Percentiles rank a stretch among this genome's conserved stretches.
Conservation (phyloP, 2,329 filamentous ascomycete genomes). For the Verruconis gallopava region DNA sequence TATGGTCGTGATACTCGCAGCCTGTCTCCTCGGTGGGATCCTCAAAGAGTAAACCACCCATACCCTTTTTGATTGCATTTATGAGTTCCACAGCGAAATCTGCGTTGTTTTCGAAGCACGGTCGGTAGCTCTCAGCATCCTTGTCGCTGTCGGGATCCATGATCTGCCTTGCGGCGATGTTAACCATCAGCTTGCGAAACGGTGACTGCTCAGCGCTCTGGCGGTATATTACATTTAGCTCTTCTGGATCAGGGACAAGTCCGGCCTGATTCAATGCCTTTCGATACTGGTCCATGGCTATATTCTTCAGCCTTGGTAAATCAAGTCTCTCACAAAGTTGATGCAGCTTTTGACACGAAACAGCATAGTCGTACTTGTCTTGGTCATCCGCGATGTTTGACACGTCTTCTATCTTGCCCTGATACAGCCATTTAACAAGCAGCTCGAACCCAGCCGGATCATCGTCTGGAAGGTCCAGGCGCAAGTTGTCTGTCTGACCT, state of each 20-base stretch:
- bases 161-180: slow-evolving; percentile 43
- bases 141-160: slow-evolving; percentile 41
- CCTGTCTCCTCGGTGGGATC: slow-evolving; percentile 35
- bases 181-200: slow-evolving; percentile 37
- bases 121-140: slow-evolving; percentile 36
- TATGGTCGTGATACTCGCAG: slow-evolving; percentile 40
- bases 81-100: slow-evolving; percentile 42
- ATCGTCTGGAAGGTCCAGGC: slow-evolving; percentile 35
- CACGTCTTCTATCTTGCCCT: slow-evolving; percentile 39
- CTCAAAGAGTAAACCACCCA: slow-evolving; percentile 37
- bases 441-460: slow-evolving; percentile 40
- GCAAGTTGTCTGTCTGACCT: slow-evolving; percentile 21
- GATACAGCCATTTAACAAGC: slow-evolving; percentile 44
- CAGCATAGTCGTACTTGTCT: slow-evolving; percentile 41
- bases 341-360: slow-evolving; percentile 40
- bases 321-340: slow-evolving; percentile 39
- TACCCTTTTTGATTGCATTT: slow-evolving; percentile 37
- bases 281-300: slow-evolving; percentile 42
- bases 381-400: slow-evolving; percentile 30
- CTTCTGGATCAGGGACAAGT: slow-evolving; percentile 40
- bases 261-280: slow-evolving; percentile 36
- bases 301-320: slow-evolving; percentile 37
- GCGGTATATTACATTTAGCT: slow-evolving; percentile 41
- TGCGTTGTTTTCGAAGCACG: slow-evolving; percentile 36
- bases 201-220: slow-evolving; percentile 31